Conservation (phyloP, 2,329 filamentous ascomycete genomes). For the Xylogone sp. region DNA sequence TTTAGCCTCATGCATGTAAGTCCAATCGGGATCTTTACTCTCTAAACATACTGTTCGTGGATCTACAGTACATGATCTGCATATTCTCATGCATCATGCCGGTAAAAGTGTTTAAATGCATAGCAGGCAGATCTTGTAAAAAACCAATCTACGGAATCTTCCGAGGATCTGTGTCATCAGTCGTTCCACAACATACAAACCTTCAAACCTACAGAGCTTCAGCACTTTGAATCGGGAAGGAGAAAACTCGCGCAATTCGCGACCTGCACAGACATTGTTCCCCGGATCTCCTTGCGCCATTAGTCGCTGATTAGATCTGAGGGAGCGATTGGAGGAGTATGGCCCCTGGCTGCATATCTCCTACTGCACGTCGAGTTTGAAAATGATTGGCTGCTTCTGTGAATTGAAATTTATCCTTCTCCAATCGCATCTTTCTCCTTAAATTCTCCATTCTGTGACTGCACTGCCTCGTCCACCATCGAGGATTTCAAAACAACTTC, state of each 20-base stretch:
- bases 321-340: neutral
- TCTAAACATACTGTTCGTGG: slow-evolving; percentile 14
- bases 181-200: slow-evolving; percentile 3
- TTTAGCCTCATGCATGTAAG: too few species aligned
- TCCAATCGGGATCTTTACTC: neutral
- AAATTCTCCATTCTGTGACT: slow-evolving; percentile 2
- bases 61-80: slow-evolving; percentile 11
- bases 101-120: neutral
- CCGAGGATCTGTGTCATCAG: too few species aligned
- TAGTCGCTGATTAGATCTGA: neutral
- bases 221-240: slow-evolving; percentile 8
- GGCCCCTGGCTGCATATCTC: neutral
- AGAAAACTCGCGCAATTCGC: neutral
- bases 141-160: too few species aligned
- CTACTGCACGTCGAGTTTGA: neutral
- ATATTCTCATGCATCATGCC: neutral
- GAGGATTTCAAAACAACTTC: slow-evolving; percentile 10
- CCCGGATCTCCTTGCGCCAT: slow-evolving; percentile 4
- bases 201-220: slow-evolving; percentile 22
- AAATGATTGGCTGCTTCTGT: neutral
- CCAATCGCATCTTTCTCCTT: slow-evolving; percentile 11
- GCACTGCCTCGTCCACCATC: slow-evolving; percentile 5
- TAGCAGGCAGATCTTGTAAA: neutral
- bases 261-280: slow-evolving; percentile 11
- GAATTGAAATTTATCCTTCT: neutral